These are phyloP conservation scores for Trichoderma pleuroti DNA, from an alignment of 2,329 filamentous ascomycete genomes.

Conservation along the genomic window DNA sequence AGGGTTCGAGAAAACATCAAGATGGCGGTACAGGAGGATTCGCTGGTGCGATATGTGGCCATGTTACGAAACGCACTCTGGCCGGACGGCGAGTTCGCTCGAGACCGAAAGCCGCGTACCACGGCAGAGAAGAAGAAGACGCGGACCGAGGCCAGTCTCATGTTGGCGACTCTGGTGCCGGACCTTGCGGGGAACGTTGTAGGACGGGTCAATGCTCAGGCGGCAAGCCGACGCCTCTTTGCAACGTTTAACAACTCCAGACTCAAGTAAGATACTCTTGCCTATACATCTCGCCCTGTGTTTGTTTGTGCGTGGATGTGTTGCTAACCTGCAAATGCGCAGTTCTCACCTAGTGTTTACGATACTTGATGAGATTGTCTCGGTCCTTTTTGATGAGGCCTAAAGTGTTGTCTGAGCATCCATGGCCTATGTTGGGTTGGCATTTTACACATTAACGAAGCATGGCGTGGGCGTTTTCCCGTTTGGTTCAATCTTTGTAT, in stretches of 20 bases:
- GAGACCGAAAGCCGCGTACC: conserved; percentile 55
- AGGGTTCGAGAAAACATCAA: conserved; percentile 86
- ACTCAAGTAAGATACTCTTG: conserved; percentile 66
- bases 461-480: conserved; percentile 18
- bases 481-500: neutral
- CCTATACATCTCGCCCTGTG: neutral
- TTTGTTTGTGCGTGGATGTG: neutral
- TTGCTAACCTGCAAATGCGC: conserved; percentile 21
- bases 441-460: neutral
- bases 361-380: conserved; percentile 66
- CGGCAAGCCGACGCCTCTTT: conserved; percentile 82
- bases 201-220: conserved; percentile 84
- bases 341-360: conserved; percentile 68
- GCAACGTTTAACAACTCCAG: conserved; percentile 87
- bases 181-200: conserved; percentile 92
- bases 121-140: conserved; percentile 72
- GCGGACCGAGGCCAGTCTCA: conserved; percentile 79
- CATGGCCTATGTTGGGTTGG: neutral
- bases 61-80: conserved; percentile 75
- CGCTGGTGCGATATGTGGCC: conserved; percentile 70
- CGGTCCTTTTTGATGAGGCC: conserved; percentile 57
- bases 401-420: conserved; percentile 14
- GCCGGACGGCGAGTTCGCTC: conserved; percentile 63
- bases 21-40: conserved; percentile 71
- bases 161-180: conserved; percentile 84